phyloP scores from a whole-genome alignment of 805 yeast genomes.

The Metschnikowia arizonensis region DNA sequence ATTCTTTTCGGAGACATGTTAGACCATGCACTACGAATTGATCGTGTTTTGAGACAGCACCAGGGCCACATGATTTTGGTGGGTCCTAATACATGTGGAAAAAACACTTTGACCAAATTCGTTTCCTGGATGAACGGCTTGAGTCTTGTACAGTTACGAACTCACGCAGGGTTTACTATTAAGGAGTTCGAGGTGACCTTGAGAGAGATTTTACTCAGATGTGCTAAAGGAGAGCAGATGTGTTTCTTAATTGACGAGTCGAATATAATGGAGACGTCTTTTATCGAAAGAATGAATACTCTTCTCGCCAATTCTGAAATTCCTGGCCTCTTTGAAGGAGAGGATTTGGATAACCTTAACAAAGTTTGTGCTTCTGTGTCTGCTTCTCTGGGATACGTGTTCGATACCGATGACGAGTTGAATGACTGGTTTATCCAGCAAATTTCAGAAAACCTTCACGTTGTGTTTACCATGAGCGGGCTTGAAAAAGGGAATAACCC shows the following conservation, averaged over 20 bases:
- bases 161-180: constrained; percentile 50
- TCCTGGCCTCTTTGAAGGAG: constrained; percentile 83
- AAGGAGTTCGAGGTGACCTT: constrained; percentile 65
- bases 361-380: constrained; percentile 53
- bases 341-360: constrained; percentile 54
- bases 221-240: constrained; percentile 52
- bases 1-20: constrained; percentile 66
- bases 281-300: constrained; percentile 88
- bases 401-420: constrained; percentile 67
- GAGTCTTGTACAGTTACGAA: constrained; percentile 52
- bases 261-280: constrained; percentile 67
- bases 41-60: constrained; percentile 73
- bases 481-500: constrained; percentile 27
- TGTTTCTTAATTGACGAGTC: constrained; percentile 83
- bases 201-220: constrained; percentile 45
- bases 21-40: constrained; percentile 73
- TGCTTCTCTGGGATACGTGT: constrained; percentile 52
- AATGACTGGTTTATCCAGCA: constrained; percentile 70
- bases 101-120: constrained; percentile 69
- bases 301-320: constrained; percentile 89
- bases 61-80: constrained; percentile 89
- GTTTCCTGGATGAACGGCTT: constrained; percentile 91
- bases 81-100: constrained; percentile 82
- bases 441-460: constrained; percentile 71
- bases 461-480: constrained; percentile 70